These are phyloP conservation scores for Dendrobium chrysotoxum DNA, from an alignment of 106 monocot species.

Conservation along the genomic window DNA sequence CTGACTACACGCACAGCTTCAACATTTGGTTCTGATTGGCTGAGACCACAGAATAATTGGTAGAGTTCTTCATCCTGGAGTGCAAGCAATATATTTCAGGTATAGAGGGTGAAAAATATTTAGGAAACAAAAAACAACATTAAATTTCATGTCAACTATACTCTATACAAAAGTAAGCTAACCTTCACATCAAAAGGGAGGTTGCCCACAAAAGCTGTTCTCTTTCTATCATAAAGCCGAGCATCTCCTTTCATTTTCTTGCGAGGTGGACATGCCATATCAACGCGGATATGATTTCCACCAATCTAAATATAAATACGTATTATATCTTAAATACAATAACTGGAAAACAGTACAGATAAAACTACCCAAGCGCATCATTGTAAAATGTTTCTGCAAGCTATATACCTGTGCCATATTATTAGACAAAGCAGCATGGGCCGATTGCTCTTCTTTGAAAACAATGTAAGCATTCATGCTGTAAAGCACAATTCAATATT, in stretches of 20 bases:
- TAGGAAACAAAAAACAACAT: background rate
- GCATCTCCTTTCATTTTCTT: conserved; percentile 81
- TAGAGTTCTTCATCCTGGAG: conserved; percentile 93
- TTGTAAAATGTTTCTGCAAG: background rate
- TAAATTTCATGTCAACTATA: background rate
- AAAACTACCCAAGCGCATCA: background rate
- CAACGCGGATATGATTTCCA: conserved; percentile 92
- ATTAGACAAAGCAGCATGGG: conserved; percentile 49
- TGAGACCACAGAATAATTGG: conserved; percentile 54
- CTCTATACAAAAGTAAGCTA: background rate
- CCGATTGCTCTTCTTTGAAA: conserved; percentile 83
- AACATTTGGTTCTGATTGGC: conserved; percentile 36
- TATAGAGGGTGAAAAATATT: background rate
- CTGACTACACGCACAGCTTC: conserved; percentile 85
- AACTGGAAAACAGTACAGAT: background rate
- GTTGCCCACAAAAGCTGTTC: conserved; percentile 89
- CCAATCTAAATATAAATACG: conserved; percentile 39
- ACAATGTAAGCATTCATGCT: conserved; percentile 94
- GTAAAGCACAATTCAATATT: conserved; percentile 16
- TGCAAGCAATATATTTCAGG: background rate
- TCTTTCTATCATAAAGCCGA: conserved; percentile 81
- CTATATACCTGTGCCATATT: conserved; percentile 72
- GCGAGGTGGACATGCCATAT: conserved; percentile 90
- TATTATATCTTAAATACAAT: conserved; percentile 6
- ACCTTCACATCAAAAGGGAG: conserved; percentile 98